These are phyloP conservation scores for Fragaria ananassa DNA, from an alignment of 306 rosid genomes.

Conservation along the genomic window DNA sequence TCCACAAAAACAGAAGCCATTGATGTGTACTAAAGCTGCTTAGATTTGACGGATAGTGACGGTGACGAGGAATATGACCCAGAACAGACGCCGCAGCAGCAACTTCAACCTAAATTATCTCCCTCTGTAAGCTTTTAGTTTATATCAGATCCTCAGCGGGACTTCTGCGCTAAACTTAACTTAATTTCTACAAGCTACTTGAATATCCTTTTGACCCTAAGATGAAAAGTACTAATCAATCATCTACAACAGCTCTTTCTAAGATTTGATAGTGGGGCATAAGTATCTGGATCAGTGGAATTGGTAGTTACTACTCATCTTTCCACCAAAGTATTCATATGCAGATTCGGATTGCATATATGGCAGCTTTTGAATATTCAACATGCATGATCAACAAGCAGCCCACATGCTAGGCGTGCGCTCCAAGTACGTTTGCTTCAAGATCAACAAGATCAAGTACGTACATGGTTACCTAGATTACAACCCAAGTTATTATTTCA, in stretches of 20 bases:
- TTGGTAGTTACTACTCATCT: not conserved
- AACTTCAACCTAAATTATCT: constrained; percentile 1
- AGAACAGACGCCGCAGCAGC: not conserved
- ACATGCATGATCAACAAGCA: not conserved
- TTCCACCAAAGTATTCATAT: not conserved
- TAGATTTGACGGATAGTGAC: not conserved
- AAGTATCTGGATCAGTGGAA: not conserved
- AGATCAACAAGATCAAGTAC: not conserved
- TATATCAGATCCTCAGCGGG: not conserved
- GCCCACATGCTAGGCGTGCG: not conserved
- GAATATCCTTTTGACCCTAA: not conserved
- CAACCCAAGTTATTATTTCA: not conserved
- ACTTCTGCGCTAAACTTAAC: not conserved
- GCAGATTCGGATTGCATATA: not conserved
- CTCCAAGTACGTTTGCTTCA: not conserved
- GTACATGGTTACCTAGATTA: not conserved
- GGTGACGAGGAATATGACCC: not conserved
- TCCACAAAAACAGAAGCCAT: too few species aligned
- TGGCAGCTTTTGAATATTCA: not conserved
- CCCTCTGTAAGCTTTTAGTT: constrained; percentile 4
- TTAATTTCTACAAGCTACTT: not conserved
- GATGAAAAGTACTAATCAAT: not conserved
- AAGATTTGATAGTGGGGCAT: constrained; percentile 6
- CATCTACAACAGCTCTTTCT: not conserved
- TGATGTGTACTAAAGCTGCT: not conserved